Evolutionary conservation across 2,329 filamentous ascomycete genomes (phyloP).

Genomic region (Aspergillus tanneri): DNA sequence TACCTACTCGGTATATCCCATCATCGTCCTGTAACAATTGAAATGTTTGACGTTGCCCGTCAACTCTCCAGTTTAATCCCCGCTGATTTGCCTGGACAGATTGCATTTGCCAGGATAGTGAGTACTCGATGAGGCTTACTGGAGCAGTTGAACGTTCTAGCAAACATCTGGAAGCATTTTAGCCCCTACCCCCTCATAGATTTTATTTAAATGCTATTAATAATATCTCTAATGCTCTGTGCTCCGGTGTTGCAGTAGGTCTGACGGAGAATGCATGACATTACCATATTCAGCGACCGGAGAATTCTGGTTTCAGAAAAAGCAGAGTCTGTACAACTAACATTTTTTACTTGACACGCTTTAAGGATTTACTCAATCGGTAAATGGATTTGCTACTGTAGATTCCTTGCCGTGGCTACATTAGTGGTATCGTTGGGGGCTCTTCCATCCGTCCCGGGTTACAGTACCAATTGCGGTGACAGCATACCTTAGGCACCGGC

Average conservation of each 20-base stretch:
- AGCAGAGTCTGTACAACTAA: neutral
- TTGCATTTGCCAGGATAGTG: neutral
- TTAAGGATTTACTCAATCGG: too few relatives aligned
- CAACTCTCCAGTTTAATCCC: neutral
- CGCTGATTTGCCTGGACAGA: neutral
- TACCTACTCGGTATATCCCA: too few relatives aligned
- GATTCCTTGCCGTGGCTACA: too few relatives aligned
- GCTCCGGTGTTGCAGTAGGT: neutral
- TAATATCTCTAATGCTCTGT: neutral
- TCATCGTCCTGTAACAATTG: neutral
- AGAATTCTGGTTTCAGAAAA: too few relatives aligned
- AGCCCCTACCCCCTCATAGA: constrained; percentile 13
- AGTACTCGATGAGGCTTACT: constrained; percentile 5
- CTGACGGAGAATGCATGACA: neutral
- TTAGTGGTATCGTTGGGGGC: too few relatives aligned
- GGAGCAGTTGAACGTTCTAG: constrained; percentile 26
- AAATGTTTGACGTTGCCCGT: neutral
- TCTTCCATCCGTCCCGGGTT: too few relatives aligned
- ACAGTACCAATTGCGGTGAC: too few relatives aligned
- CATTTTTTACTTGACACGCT: too few relatives aligned
- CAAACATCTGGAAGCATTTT: constrained; percentile 32
- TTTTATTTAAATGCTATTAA: neutral
- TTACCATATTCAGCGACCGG: neutral
- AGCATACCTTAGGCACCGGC: too few relatives aligned
- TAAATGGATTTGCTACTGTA: too few relatives aligned